Evolutionary conservation across 805 yeast genomes (phyloP), one percentile per base, ranked within the genome.

Genomic region (Jamesozyma rosinii): DNA sequence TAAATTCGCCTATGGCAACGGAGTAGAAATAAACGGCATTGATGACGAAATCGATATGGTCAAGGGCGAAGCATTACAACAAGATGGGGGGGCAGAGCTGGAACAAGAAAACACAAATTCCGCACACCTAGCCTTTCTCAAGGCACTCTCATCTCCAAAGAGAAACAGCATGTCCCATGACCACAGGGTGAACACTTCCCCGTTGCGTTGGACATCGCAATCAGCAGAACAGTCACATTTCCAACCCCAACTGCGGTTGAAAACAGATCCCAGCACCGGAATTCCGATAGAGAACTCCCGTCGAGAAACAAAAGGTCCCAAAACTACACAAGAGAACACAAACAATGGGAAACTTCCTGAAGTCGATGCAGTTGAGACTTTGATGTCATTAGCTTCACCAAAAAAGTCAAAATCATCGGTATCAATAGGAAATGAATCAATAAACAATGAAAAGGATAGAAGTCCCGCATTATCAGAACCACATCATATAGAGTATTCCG

Each of bases 301-400:
- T 26, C 34, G 29, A 33, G 13, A 14, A 4, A 13, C 4, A 31
- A 30, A 10, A 26, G 35, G 9, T 13, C 8, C 21, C 13, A 38
- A 33, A 15, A 14, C 13, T 18, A 18, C n/a, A n/a, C 29, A 38
- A 26, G 43, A 46, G 20, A 37, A 2, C 14, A 29, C 36, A 9
- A 35, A 21, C 22, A 47, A 47, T 14, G 54, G 45, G 18, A 48
- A 44, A 18, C 59, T 59, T 5, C 59, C 65, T 3, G 69, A 67
- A 45, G 69, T 61, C 3, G 70, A 66, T 42, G 72, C 70, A 1
- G 60, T 68, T 3, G 69, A 66, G 37, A 67, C 69, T 3, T 48
- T 68, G 17, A 68, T 68, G 70, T 65, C 71, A 1, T 50, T 68
- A 19, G 58, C 71, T 5, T 64, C 68, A 1, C 68, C 69, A 4